phyloP scores from a whole-genome alignment of 1,284 basidiomycete genomes.

The Moesziomyces sp. region DNA sequence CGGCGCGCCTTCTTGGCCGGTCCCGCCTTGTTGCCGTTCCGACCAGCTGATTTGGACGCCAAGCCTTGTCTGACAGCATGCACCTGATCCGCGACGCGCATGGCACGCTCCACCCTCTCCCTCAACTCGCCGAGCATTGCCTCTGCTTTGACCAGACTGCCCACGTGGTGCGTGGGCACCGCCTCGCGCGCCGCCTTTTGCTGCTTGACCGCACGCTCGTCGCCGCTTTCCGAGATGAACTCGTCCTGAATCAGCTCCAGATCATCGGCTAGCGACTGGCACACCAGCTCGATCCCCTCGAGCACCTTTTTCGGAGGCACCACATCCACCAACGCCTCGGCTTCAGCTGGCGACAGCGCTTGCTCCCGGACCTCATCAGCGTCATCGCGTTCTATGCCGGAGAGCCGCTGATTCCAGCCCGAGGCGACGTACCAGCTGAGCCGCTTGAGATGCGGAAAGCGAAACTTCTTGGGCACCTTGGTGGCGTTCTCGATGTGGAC shows the following conservation, averaged over 20 bases:
- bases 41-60: not conserved
- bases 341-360: not conserved
- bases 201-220: conserved; percentile 38
- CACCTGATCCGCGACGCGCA: conserved; percentile 7
- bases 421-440: conserved; percentile 68
- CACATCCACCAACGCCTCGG: conserved; percentile 5
- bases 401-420: conserved; percentile 48
- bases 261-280: conserved; percentile 32
- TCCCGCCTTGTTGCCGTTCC: not conserved
- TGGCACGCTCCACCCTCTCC: conserved; percentile 24
- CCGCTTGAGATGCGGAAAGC: conserved; percentile 76
- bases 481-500: conserved; percentile 91
- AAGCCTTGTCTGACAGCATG: not conserved
- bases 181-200: conserved; percentile 41
- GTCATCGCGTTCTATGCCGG: not conserved
- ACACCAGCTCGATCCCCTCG: conserved; percentile 25
- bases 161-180: conserved; percentile 35
- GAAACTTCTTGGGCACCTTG: conserved; percentile 91
- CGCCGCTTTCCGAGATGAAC: conserved; percentile 21
- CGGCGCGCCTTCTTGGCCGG: conserved; percentile 1
- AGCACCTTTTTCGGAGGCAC: conserved; percentile 27
- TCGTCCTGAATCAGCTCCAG: conserved; percentile 41
- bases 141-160: conserved; percentile 25
- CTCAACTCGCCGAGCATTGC: conserved; percentile 20
- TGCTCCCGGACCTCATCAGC: not conserved